Evolutionary conservation across 2,329 filamentous ascomycete species (phyloP), one percentile per base, ranked within the genome.

Genomic region (Parafenestella ontariensis): DNA sequence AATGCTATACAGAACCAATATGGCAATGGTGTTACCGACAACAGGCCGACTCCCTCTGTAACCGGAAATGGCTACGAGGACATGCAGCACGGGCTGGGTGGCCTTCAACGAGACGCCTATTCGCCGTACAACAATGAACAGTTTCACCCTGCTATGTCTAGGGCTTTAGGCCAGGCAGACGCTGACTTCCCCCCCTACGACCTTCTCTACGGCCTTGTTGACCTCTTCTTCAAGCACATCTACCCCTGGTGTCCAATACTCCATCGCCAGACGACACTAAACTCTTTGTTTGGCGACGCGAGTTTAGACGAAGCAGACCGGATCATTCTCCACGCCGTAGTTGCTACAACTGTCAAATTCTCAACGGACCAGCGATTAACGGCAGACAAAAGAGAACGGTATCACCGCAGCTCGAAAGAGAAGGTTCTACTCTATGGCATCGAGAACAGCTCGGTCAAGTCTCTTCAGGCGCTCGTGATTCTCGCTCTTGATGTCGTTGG

Each of bases 401-500:
- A 95, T 66, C 89, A 96, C 71, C 85, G 87, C 54, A 83, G 87
- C 2, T 93, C 92, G 0, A 96, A 96, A 73, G 89, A 94, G 66
- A 91, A 89, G 56, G 93, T 97, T 0, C 75, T 96, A 11, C 82
- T 96, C 0, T 96, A 96, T 66, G 92, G 92, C 4, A 84, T 96
- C 65, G 92, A 96, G 67, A 92, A 95, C 65, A 93, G 91, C 11
- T 95, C 92, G 0, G 91, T 96, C 54, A 94, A 92, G 73, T 87
- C 91, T 1, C 80, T 96, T 5, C 92, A 96, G 71, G 92, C 93
- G 5, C 80, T 96, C 6, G 91, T 96, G 1, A 95, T 96, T 45
- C 80, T 96, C 5, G 91, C 92, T 0, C 78, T 96, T 10, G 92
- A 96, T 69, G 83, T 96, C 21, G 89, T 92, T 28, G 93, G 93